phyloP scores from a whole-genome alignment of 495 filamentous ascomycete species.

The Daldinia childiae region DNA sequence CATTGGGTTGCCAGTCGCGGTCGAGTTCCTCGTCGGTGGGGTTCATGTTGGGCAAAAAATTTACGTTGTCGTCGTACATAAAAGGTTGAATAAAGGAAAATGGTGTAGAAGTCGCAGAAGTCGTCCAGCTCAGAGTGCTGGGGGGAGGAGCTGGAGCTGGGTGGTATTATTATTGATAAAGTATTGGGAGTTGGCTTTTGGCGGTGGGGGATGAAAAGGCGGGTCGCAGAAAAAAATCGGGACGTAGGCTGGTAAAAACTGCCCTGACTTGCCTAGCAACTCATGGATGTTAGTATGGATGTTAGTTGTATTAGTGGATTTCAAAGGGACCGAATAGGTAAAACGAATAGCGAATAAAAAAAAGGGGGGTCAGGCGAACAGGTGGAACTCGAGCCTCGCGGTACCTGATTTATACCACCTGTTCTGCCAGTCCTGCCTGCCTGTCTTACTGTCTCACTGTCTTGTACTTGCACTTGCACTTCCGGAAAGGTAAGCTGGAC shows the following conservation, averaged over 20 bases:
- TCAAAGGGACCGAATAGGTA: constrained; percentile 34
- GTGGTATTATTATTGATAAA: constrained; percentile 36
- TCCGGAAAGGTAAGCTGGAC: constrained; percentile 2
- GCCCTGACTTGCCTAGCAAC: background rate
- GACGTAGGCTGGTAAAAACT: constrained; percentile 29
- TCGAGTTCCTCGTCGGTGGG: constrained; percentile 71
- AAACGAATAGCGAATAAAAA: constrained; percentile 10
- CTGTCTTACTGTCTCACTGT: background rate
- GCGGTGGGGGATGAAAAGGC: constrained; percentile 44
- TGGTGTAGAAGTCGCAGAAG: constrained; percentile 18
- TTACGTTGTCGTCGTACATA: constrained; percentile 22
- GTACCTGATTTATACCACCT: constrained; percentile 25
- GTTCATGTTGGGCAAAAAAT: constrained; percentile 45
- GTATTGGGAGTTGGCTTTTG: constrained; percentile 33
- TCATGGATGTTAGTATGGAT: constrained; percentile 4
- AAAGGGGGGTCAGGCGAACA: constrained; percentile 40
- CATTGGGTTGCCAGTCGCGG: constrained; percentile 79
- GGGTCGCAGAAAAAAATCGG: constrained; percentile 42
- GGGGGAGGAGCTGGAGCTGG: constrained; percentile 29
- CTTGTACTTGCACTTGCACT: background rate
- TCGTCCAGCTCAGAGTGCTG: constrained; percentile 25
- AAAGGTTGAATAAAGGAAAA: constrained; percentile 6
- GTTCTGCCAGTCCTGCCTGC: background rate
- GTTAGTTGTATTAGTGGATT: constrained; percentile 16
- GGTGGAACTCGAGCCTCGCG: constrained; percentile 36